Evolutionary conservation across 1,139 yeast genomes (phyloP).

Genomic region (Diutina pseudorugosa): DNA sequence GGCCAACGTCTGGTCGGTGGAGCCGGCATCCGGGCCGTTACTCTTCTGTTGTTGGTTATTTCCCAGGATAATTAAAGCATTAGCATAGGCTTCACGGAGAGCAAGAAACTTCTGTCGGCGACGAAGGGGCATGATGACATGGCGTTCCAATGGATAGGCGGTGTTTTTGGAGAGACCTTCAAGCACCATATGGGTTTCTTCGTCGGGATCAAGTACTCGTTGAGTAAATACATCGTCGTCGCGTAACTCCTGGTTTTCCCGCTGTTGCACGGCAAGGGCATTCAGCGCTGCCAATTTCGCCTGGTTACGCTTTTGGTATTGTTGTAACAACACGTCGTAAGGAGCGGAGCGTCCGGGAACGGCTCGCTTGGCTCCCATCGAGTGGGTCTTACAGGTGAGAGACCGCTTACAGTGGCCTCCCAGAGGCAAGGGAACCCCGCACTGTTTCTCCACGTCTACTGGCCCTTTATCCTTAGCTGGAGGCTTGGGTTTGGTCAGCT

Average conservation of each 20-base stretch:
- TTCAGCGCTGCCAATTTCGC: conserved; percentile 79
- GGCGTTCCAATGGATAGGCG: conserved; percentile 75
- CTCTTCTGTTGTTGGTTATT: neutral
- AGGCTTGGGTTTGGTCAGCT: conserved; percentile 36
- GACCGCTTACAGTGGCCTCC: conserved; percentile 95
- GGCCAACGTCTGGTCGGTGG: conserved; percentile 30
- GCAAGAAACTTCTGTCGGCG: conserved; percentile 61
- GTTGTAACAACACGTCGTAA: conserved; percentile 76
- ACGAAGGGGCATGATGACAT: conserved; percentile 58
- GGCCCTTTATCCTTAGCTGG: conserved; percentile 62
- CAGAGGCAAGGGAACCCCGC: conserved; percentile 88
- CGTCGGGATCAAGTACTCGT: conserved; percentile 54
- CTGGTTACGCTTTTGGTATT: conserved; percentile 86
- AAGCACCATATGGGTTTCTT: conserved; percentile 85
- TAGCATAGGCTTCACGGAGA: conserved; percentile 75
- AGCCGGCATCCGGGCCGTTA: conserved; percentile 7
- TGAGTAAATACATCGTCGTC: conserved; percentile 13
- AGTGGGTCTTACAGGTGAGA: conserved; percentile 91
- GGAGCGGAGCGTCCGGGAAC: conserved; percentile 90
- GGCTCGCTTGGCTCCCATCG: conserved; percentile 96
- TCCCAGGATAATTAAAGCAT: conserved; percentile 28
- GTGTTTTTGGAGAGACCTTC: conserved; percentile 79
- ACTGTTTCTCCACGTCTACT: conserved; percentile 88
- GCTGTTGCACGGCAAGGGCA: conserved; percentile 47
- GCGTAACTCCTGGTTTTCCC: conserved; percentile 31